A percentile compares a stretch with the other conserved stretches of the same genome.
These are phyloP conservation scores for Arabidopsis suecica DNA, from an alignment of 345 rosid genomes.

Conservation along the genomic window DNA sequence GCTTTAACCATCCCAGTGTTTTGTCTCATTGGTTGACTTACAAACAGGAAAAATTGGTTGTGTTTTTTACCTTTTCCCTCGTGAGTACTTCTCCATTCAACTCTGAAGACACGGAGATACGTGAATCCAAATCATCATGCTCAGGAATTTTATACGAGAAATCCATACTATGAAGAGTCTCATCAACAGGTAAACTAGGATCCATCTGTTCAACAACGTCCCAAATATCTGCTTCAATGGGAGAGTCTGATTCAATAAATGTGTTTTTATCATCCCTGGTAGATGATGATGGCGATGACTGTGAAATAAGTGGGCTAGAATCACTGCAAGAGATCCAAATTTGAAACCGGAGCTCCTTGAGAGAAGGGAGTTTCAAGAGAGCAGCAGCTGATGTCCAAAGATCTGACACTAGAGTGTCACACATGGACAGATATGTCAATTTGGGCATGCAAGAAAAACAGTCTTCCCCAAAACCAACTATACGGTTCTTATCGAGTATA, in stretches of 20 bases:
- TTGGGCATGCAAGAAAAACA: slow-evolving; percentile 90
- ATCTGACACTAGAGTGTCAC: slow-evolving; percentile 77
- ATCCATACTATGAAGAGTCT: slow-evolving; percentile 53
- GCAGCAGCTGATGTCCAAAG: slow-evolving; percentile 87
- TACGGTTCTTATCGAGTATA: slow-evolving; percentile 73
- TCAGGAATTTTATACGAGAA: slow-evolving; percentile 56
- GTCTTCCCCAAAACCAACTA: slow-evolving; percentile 72
- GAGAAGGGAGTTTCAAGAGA: slow-evolving; percentile 73
- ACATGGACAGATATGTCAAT: slow-evolving; percentile 74
- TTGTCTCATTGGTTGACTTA: slow-evolving; percentile 1
- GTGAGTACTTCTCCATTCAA: slow-evolving; percentile 49
- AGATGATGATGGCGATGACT: slow-evolving; percentile 43
- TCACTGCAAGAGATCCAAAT: slow-evolving; percentile 70
- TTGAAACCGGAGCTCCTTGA: slow-evolving; percentile 77
- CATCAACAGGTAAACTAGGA: slow-evolving; percentile 52
- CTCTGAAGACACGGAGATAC: slow-evolving; percentile 44
- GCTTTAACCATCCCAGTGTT: background rate
- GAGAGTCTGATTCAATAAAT: slow-evolving; percentile 39
- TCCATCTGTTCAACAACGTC: slow-evolving; percentile 43
- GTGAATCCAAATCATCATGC: slow-evolving; percentile 48
- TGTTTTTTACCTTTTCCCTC: slow-evolving; percentile 60
- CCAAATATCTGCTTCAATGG: slow-evolving; percentile 33
- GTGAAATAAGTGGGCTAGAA: slow-evolving; percentile 47
- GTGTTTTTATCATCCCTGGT: slow-evolving; percentile 44
- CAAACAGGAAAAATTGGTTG: slow-evolving; percentile 1